Conservation (phyloP, 148 eudicot genomes). For the Selenicereus undatus region DNA sequence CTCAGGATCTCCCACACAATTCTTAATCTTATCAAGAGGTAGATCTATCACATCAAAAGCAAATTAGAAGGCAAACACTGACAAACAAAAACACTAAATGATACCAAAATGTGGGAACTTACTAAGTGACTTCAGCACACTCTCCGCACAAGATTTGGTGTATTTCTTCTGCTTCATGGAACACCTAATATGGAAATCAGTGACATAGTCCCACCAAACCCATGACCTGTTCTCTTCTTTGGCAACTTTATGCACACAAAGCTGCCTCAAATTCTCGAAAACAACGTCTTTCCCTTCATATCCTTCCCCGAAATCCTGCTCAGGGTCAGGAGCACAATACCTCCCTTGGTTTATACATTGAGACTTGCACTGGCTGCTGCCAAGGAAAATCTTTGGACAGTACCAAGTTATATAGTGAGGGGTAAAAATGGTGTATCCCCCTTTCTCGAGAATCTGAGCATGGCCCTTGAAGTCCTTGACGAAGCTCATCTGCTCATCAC, state of each 20-base stretch:
- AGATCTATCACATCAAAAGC: constrained; percentile 40
- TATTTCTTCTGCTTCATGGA: constrained; percentile 83
- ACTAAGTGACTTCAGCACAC: constrained; percentile 77
- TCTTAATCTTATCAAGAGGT: constrained; percentile 57
- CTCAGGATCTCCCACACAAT: constrained; percentile 82
- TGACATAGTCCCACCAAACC: constrained; percentile 99
- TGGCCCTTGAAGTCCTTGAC: constrained; percentile 87
- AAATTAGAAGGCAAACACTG: not conserved
- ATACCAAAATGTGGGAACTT: constrained; percentile 17
- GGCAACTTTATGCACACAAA: constrained; percentile 84
- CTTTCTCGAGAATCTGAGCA: constrained; percentile 87
- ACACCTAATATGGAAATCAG: constrained; percentile 92
- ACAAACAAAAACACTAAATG: not conserved
- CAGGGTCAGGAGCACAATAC: constrained; percentile 97
- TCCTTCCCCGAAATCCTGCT: constrained; percentile 71
- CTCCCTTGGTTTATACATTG: constrained; percentile 94
- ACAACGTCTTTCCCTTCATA: constrained; percentile 94
- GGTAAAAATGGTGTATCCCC: constrained; percentile 69
- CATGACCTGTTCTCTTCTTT: constrained; percentile 68
- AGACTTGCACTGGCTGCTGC: constrained; percentile 66
- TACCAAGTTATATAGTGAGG: constrained; percentile 99
- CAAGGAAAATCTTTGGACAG: constrained; percentile 66
- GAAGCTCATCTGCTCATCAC: constrained; percentile 87
- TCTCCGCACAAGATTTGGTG: constrained; percentile 69
- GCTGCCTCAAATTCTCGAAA: constrained; percentile 87